A percentile compares a stretch with the other conserved stretches of the same genome.
phyloP scores from a whole-genome alignment of 2,329 filamentous ascomycete genomes.

The Thelonectria rubi region DNA sequence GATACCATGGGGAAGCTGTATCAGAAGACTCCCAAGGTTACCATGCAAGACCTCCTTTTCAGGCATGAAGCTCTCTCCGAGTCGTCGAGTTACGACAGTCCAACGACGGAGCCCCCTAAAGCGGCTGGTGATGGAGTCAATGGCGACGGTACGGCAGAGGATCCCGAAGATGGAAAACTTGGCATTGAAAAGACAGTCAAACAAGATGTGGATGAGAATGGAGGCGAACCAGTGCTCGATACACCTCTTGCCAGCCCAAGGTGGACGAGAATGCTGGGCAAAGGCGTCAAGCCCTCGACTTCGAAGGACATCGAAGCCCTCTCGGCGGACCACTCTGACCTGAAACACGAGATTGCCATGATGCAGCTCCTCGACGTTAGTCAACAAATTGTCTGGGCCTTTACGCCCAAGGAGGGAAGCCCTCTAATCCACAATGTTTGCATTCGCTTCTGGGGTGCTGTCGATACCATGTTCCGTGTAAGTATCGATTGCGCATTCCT shows the following conservation, averaged over 20 bases:
- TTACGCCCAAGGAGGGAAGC: constrained; percentile 15
- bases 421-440: constrained; percentile 24
- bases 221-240: too few species aligned
- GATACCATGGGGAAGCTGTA: neutral
- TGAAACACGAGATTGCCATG: neutral
- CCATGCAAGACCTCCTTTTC: neutral
- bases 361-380: neutral
- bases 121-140: neutral
- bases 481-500: neutral
- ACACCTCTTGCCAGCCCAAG: too few species aligned
- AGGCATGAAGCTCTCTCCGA: constrained; percentile 1
- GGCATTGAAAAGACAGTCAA: too few species aligned
- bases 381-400: constrained; percentile 15
- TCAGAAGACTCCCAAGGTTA: neutral
- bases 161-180: too few species aligned
- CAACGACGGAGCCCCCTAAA: too few species aligned
- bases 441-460: constrained; percentile 32
- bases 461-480: constrained; percentile 31
- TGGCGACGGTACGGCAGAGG: too few species aligned
- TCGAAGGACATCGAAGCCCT: too few species aligned
- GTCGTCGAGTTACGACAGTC: neutral
- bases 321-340: too few species aligned
- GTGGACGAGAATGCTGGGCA: too few species aligned
- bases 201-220: too few species aligned
- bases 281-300: too few species aligned